A percentile compares a stretch with the other conserved stretches of the same genome.
phyloP scores from a whole-genome alignment of 164 flowering plant genomes.

The Chloranthus sessilifolius region DNA sequence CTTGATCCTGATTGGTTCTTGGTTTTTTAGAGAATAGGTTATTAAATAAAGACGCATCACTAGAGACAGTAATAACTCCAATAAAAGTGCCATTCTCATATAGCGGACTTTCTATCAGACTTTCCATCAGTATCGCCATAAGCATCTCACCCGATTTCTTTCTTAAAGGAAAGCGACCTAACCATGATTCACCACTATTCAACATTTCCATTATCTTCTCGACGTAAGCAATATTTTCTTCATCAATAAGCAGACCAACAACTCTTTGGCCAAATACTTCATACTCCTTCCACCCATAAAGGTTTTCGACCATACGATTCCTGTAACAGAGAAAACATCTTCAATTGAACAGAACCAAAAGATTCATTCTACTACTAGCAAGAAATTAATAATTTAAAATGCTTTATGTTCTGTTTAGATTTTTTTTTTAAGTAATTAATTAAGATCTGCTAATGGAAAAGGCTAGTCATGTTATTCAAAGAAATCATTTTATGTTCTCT shows the following conservation, averaged over 20 bases:
- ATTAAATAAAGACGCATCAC: constrained; percentile 67
- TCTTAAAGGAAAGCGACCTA: constrained; percentile 80
- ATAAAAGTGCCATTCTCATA: constrained; percentile 67
- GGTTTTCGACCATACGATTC: constrained; percentile 72
- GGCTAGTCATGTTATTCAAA: too few species aligned
- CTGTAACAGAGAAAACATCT: constrained; percentile 30
- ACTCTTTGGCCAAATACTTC: constrained; percentile 55
- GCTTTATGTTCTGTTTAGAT: too few species aligned
- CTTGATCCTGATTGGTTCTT: constrained; percentile 28
- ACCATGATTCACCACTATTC: constrained; percentile 53
- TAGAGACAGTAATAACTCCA: constrained; percentile 72
- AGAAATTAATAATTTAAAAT: too few species aligned
- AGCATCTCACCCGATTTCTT: constrained; percentile 70
- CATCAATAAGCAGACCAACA: constrained; percentile 41
- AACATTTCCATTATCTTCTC: constrained; percentile 35
- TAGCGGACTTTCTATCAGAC: too few species aligned
- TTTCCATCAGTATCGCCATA: constrained; percentile 70
- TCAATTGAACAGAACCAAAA: not conserved
- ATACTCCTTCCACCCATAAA: constrained; percentile 67
- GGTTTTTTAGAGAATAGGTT: constrained; percentile 21
- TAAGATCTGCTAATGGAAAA: too few species aligned
- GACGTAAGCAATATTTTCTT: constrained; percentile 24
- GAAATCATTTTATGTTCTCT: too few species aligned
- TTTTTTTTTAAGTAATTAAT: too few species aligned
- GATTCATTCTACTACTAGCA: too few species aligned